phyloP scores from a whole-genome alignment of 306 rosid species.

The Cyamopsis tetragonoloba region DNA sequence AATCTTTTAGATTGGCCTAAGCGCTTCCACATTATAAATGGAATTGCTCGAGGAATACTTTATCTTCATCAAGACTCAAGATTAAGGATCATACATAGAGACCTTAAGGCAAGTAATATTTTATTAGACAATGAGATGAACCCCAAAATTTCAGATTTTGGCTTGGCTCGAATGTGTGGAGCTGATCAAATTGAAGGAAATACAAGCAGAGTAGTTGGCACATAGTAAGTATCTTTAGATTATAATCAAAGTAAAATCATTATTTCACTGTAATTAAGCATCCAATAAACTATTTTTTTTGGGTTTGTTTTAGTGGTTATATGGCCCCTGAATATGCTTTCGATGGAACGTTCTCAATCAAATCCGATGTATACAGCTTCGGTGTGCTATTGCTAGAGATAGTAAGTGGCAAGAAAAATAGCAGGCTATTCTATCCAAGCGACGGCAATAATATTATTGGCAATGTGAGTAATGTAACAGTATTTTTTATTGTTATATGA shows the following conservation, averaged over 20 bases:
- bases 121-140: conserved; percentile 16
- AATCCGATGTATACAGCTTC: conserved; percentile 20
- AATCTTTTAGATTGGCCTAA: background rate
- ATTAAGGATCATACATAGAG: conserved; percentile 21
- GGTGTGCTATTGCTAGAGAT: background rate
- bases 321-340: conserved; percentile 29
- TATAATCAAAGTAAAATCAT: no score
- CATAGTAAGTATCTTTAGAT: conserved; percentile 16
- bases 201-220: conserved; percentile 10
- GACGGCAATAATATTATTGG: background rate
- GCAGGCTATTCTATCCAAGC: background rate
- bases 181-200: conserved; percentile 17
- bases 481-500: no score
- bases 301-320: background rate
- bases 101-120: conserved; percentile 9
- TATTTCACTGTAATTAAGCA: background rate
- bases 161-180: background rate
- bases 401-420: conserved; percentile 20
- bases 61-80: conserved; percentile 27
- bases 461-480: conserved; percentile 10
- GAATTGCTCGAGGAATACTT: conserved; percentile 13
- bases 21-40: background rate
- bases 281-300: background rate
- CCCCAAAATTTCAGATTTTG: conserved; percentile 26
- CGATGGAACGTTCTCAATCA: background rate